These are phyloP conservation scores for Hypoxylon sp. DNA, from an alignment of 2,329 filamentous ascomycete species.

Conservation along the genomic window DNA sequence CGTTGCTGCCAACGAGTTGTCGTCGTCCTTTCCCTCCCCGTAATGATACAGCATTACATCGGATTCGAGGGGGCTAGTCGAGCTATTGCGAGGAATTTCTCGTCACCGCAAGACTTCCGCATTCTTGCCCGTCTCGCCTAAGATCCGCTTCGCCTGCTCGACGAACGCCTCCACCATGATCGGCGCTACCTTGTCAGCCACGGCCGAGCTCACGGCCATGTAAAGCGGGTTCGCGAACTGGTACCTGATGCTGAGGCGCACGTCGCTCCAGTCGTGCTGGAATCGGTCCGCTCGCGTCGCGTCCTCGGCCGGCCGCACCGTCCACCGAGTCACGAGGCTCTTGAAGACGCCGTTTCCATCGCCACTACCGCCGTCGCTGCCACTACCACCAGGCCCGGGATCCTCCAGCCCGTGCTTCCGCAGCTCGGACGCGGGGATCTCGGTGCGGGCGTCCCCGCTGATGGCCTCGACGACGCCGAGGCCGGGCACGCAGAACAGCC, in stretches of 20 bases:
- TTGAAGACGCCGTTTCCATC: constrained; percentile 68
- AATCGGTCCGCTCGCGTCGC: constrained; percentile 49
- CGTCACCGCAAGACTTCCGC: constrained; percentile 21
- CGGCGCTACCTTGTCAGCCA: constrained; percentile 85
- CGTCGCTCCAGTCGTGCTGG: constrained; percentile 70
- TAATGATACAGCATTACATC: constrained; percentile 25
- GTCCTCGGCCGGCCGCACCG: constrained; percentile 63
- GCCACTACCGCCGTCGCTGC: constrained; percentile 46
- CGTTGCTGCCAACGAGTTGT: neutral
- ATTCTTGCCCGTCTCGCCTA: constrained; percentile 50
- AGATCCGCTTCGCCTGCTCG: constrained; percentile 74
- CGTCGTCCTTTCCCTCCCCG: neutral
- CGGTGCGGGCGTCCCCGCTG: constrained; percentile 68
- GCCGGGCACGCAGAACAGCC: constrained; percentile 81
- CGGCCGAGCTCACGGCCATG: constrained; percentile 81
- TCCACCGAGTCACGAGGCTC: constrained; percentile 78
- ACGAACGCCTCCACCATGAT: constrained; percentile 97
- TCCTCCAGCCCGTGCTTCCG: constrained; percentile 44
- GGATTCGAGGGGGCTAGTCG: neutral
- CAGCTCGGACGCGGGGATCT: constrained; percentile 54
- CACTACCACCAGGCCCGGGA: neutral
- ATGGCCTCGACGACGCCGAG: constrained; percentile 79
- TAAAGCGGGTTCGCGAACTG: constrained; percentile 92
- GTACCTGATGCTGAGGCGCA: constrained; percentile 82
- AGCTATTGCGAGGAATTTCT: neutral